Conservation (phyloP, 768 basidiomycete species). For the Russula sp. region DNA sequence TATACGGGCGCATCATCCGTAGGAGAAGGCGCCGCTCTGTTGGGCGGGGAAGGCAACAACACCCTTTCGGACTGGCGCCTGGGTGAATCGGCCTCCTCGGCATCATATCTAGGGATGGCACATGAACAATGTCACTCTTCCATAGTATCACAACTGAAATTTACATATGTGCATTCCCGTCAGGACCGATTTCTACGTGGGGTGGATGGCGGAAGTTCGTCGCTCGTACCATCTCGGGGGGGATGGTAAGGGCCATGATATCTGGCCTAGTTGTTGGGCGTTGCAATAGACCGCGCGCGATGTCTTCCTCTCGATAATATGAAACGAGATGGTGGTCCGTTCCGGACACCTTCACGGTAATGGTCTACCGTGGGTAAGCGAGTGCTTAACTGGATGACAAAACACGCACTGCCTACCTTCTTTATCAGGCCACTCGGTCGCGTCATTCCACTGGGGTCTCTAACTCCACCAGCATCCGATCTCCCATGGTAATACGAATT, state of each 20-base stretch:
- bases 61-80: constrained; percentile 22
- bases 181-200: constrained; percentile 65
- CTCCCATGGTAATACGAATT: constrained; percentile 18
- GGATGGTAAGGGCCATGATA: constrained; percentile 67
- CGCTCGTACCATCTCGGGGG: constrained; percentile 68
- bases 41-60: constrained; percentile 11
- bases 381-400: constrained; percentile 1
- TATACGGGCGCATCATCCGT: constrained; percentile 12
- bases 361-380: constrained; percentile 48
- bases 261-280: constrained; percentile 65
- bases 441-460: constrained; percentile 11
- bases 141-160: constrained; percentile 24
- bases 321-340: constrained; percentile 79
- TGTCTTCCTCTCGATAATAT: constrained; percentile 78
- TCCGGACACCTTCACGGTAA: constrained; percentile 73
- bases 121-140: constrained; percentile 8
- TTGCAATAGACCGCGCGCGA: constrained; percentile 60
- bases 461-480: constrained; percentile 24
- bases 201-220: constrained; percentile 84
- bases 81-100: constrained; percentile 23
- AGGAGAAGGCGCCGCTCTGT: constrained; percentile 2
- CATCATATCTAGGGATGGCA: constrained; percentile 22
- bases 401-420: constrained; percentile 55
- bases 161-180: constrained; percentile 63
- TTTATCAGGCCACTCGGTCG: constrained; percentile 63